Evolutionary conservation across 2,329 filamentous ascomycete species (phyloP), one percentile per base, ranked within the genome.

Genomic region (Venturia oleaginea): DNA sequence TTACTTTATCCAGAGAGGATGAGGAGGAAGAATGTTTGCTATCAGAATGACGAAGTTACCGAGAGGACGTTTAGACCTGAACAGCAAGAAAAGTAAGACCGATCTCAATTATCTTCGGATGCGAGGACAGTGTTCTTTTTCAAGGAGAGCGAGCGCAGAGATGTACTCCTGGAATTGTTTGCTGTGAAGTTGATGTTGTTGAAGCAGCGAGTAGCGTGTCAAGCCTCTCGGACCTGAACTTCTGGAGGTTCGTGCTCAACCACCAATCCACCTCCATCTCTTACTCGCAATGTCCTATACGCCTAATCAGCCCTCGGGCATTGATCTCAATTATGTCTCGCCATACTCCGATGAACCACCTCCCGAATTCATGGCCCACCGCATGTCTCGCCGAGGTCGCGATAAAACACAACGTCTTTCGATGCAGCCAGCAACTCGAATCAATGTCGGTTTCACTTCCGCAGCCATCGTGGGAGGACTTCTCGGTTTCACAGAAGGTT

Each of bases 401-500:
- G 27, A 64, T 34, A 19, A n/a, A 22, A 69, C 64, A 64, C 68
- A 72, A 48, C 76, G 84, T 64, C 77, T 86, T 34, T 87, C 86
- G 40, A 83, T 92, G 64, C 82, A 86, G 59, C 83, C 88, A 54
- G 76, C 83, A 42, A 72, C 83, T 22, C 88, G 91, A 66, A 81
- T 94, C 43, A 81, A 88, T 42, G 78, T 89, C 62, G 86, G 87
- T 15, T 80, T 85, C 3, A 67, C 82, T 13, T 78, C 86, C 32
- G 86, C 88, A 7, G 86, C 88, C 7, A 89, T 90, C 68, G 70
- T 84, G 4, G 91, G 91, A 63, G 81, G 90, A 72, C 79, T 78
- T 0, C 79, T 96, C 15, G 92, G 92, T 32, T 79, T 87, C 22
- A 81, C 85, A 7, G 85, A 92, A 64, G 91, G 91, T 30, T 87